phyloP scores from a whole-genome alignment of 202 grass and related monocot species.

The Carex arenaria region DNA sequence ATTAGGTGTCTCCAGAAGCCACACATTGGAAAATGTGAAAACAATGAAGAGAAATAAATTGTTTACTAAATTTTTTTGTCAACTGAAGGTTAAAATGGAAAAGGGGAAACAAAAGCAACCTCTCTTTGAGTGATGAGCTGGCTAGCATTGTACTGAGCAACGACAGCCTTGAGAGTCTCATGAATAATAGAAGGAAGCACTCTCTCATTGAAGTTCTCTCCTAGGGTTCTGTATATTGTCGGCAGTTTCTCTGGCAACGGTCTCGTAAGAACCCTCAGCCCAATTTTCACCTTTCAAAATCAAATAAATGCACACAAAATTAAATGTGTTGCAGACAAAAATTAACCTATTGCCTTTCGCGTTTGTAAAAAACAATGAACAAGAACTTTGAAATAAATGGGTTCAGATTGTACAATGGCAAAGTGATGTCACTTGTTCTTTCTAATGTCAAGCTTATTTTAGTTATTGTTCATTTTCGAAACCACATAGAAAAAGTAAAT shows the following conservation, averaged over 20 bases:
- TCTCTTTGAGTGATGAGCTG: slow-evolving; percentile 98
- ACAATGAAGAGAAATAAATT: neutral
- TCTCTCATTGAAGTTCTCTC: slow-evolving; percentile 88
- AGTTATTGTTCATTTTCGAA: neutral
- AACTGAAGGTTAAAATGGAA: neutral
- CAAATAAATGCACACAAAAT: slow-evolving; percentile 1
- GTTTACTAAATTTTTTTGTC: neutral
- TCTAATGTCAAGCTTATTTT: neutral
- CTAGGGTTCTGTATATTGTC: slow-evolving; percentile 72
- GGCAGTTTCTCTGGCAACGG: slow-evolving; percentile 72
- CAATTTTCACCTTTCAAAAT: slow-evolving; percentile 68
- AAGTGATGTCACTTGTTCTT: neutral
- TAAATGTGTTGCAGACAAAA: neutral
- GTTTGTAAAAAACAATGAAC: neutral
- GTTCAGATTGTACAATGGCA: neutral
- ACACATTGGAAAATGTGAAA: neutral
- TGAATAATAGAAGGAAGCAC: slow-evolving; percentile 97
- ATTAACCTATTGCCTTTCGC: neutral
- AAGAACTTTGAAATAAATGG: neutral
- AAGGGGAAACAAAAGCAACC: slow-evolving; percentile 28
- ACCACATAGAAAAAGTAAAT: neutral
- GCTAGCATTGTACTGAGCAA: slow-evolving; percentile 99
- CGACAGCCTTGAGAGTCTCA: slow-evolving; percentile 95
- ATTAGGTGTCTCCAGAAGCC: no score
- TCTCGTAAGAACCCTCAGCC: slow-evolving; percentile 79